These are phyloP conservation scores for Termitomyces sp. DNA, from an alignment of 768 basidiomycete species.

Conservation along the genomic window DNA sequence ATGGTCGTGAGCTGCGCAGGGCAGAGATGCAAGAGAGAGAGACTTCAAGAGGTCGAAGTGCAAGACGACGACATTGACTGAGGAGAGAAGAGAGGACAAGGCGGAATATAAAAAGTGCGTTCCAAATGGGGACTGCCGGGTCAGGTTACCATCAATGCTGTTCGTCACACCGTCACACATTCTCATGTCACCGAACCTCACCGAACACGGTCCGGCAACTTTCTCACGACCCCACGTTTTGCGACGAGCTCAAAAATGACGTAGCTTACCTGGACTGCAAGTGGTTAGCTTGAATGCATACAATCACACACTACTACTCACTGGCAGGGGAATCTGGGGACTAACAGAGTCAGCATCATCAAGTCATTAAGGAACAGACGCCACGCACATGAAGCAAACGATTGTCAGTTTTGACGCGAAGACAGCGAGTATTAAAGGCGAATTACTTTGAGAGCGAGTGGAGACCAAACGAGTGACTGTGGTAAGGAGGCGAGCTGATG, in stretches of 20 bases:
- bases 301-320: neutral
- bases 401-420: constrained; percentile 22
- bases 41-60: constrained; percentile 21
- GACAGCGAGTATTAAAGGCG: constrained; percentile 26
- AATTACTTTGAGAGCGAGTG: constrained; percentile 30
- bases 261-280: constrained; percentile 15
- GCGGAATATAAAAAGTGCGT: constrained; percentile 23
- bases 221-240: constrained; percentile 41
- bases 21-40: constrained; percentile 19
- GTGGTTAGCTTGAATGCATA: too few relatives aligned
- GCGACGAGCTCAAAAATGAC: constrained; percentile 31
- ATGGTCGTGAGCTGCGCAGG: constrained; percentile 38
- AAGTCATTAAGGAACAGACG: constrained; percentile 3
- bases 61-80: constrained; percentile 23
- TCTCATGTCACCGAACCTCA: constrained; percentile 14
- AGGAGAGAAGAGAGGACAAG: constrained; percentile 23
- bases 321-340: constrained; percentile 2
- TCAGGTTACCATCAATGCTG: constrained; percentile 20
- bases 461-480: constrained; percentile 48
- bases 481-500: constrained; percentile 38
- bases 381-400: constrained; percentile 19
- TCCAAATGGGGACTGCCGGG: constrained; percentile 23
- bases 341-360: constrained; percentile 5
- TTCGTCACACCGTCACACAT: constrained; percentile 16
- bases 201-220: constrained; percentile 12